Percentiles rank a stretch among this genome's conserved stretches.
Evolutionary conservation across 805 yeast species (phyloP).

Genomic region (Kodamaea nitidulidarum): DNA sequence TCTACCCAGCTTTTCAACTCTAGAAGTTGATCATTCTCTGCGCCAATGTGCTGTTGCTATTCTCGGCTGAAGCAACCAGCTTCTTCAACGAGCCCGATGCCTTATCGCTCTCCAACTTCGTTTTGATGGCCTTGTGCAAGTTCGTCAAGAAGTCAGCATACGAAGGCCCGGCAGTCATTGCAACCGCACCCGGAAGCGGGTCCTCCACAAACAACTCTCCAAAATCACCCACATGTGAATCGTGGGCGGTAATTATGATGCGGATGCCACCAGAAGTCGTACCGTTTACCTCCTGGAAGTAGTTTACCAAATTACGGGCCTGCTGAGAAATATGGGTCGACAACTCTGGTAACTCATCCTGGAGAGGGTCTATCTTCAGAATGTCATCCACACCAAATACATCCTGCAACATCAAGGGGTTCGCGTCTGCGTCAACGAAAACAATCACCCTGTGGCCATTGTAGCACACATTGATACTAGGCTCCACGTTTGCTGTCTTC

Average conservation of each 20-base stretch:
- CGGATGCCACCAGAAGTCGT: slow-evolving; percentile 42
- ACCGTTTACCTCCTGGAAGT: slow-evolving; percentile 42
- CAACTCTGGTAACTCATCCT: slow-evolving; percentile 63
- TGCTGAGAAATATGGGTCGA: slow-evolving; percentile 67
- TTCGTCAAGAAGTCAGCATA: slow-evolving; percentile 65
- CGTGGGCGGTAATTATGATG: slow-evolving; percentile 61
- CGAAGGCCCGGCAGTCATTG: slow-evolving; percentile 42
- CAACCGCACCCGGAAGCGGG: slow-evolving; percentile 34
- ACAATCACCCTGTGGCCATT: slow-evolving; percentile 58
- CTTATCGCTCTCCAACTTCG: slow-evolving; percentile 47
- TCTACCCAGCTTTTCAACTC: no score
- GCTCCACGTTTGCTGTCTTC: slow-evolving; percentile 42
- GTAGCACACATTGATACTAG: slow-evolving; percentile 77
- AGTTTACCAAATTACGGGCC: slow-evolving; percentile 58
- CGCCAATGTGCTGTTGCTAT: slow-evolving; percentile 32
- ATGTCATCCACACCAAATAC: slow-evolving; percentile 61
- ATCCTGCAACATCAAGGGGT: slow-evolving; percentile 64
- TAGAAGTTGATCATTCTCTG: slow-evolving; percentile 38
- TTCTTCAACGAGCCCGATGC: slow-evolving; percentile 26
- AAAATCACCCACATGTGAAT: slow-evolving; percentile 52
- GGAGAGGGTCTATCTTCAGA: slow-evolving; percentile 43
- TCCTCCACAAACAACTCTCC: slow-evolving; percentile 72
- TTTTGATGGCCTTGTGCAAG: slow-evolving; percentile 61
- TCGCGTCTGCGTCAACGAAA: slow-evolving; percentile 68
- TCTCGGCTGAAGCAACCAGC: slow-evolving; percentile 24